phyloP scores from a whole-genome alignment of 495 filamentous ascomycete species.

The Trichoderma orchidacearum region DNA sequence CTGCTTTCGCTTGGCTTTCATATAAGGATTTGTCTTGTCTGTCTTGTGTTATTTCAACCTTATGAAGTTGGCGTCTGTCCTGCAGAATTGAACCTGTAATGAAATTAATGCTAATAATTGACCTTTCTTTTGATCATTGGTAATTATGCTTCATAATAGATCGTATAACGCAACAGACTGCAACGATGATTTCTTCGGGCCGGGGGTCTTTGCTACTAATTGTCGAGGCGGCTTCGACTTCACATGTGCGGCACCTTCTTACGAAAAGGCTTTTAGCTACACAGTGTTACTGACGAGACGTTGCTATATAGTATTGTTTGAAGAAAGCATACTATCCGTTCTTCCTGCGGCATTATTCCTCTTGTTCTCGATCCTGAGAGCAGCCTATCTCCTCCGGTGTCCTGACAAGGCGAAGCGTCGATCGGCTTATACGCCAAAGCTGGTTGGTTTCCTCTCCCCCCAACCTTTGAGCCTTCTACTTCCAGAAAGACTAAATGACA shows the following conservation, averaged over 20 bases:
- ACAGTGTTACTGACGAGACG: background rate
- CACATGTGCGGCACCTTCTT: background rate
- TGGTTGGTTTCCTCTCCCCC: background rate
- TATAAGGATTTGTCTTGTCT: too few relatives aligned
- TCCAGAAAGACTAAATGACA: background rate
- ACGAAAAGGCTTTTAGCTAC: background rate
- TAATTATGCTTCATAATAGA: background rate
- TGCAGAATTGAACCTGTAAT: too few relatives aligned
- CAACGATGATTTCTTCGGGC: background rate
- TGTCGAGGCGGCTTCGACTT: constrained; percentile 4
- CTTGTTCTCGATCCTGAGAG: background rate
- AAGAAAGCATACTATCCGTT: background rate
- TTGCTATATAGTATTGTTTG: background rate
- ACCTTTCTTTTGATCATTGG: too few relatives aligned
- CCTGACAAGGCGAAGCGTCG: background rate
- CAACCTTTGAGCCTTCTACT: background rate
- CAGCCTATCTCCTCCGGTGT: background rate
- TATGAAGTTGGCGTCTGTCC: too few relatives aligned
- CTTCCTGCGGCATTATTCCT: background rate
- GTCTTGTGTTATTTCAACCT: too few relatives aligned
- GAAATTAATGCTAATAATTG: too few relatives aligned
- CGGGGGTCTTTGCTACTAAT: background rate
- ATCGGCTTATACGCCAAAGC: background rate
- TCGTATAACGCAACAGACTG: background rate
- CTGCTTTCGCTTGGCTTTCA: too few relatives aligned